Conservation (phyloP, 768 basidiomycete genomes). For the Termitomyces sp. region DNA sequence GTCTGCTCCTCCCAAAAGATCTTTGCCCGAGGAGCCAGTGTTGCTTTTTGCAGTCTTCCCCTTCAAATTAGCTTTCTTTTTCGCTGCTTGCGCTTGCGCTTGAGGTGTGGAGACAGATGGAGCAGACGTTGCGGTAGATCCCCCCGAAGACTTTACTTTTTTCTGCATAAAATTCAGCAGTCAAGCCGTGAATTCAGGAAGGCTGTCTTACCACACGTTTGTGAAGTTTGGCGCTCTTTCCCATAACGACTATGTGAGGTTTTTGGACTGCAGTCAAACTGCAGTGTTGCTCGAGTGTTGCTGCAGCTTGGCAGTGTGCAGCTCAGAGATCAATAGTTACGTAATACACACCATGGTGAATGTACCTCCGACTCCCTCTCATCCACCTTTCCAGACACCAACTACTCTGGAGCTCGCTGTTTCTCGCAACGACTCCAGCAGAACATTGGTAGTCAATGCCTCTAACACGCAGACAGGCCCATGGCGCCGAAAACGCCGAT, state of each 20-base stretch:
- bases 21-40: constrained; percentile 27
- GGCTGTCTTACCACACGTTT: constrained; percentile 50
- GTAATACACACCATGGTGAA: no score
- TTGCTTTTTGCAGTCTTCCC: constrained; percentile 32
- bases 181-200: neutral
- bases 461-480: constrained; percentile 64
- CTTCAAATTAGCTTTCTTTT: constrained; percentile 52
- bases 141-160: constrained; percentile 35
- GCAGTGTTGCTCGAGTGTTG: no score
- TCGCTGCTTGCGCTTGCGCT: constrained; percentile 39
- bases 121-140: constrained; percentile 14
- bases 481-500: constrained; percentile 36
- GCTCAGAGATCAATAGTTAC: constrained; percentile 2
- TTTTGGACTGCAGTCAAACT: no score
- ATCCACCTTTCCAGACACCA: constrained; percentile 8
- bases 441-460: constrained; percentile 29
- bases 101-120: constrained; percentile 26
- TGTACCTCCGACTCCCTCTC: no score
- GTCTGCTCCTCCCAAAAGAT: constrained; percentile 71
- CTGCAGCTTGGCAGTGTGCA: no score
- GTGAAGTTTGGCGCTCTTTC: constrained; percentile 65
- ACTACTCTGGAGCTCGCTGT: constrained; percentile 31
- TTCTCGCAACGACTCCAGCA: constrained; percentile 31
- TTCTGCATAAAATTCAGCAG: constrained; percentile 26
- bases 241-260: constrained; percentile 37